phyloP scores from a whole-genome alignment of 169 alveolate genomes.

The Plasmodium blacklocki region DNA sequence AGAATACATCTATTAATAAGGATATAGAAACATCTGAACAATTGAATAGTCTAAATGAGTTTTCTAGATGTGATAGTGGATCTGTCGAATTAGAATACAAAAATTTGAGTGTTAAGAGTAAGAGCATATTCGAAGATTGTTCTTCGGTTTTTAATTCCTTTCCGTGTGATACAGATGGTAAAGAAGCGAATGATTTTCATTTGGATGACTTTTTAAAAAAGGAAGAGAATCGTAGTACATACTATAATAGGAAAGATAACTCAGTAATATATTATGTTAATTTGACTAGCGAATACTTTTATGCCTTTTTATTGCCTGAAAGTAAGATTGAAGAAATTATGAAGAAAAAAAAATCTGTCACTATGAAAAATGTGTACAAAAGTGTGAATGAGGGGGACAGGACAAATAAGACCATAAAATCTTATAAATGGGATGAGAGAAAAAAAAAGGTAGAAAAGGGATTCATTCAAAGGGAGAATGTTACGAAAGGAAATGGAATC shows the following conservation, averaged over 20 bases:
- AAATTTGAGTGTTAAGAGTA: not conserved
- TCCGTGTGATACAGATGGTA: slow-evolving; percentile 25
- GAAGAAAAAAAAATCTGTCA: slow-evolving; percentile 5
- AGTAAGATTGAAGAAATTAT: slow-evolving; percentile 24
- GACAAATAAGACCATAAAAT: not conserved
- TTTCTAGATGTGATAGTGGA: not conserved
- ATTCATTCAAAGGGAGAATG: not conserved
- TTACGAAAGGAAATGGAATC: not conserved
- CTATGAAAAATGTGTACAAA: not conserved
- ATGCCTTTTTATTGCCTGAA: slow-evolving; percentile 73
- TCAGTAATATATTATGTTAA: slow-evolving; percentile 73
- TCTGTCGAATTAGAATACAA: slow-evolving; percentile 12
- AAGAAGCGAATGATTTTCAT: slow-evolving; percentile 23
- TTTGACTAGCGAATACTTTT: slow-evolving; percentile 72
- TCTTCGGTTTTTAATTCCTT: slow-evolving; percentile 54
- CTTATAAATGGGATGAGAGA: not conserved
- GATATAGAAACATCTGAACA: slow-evolving; percentile 3
- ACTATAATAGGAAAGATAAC: slow-evolving; percentile 24
- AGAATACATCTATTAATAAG: not conserved
- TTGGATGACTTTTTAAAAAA: slow-evolving; percentile 52
- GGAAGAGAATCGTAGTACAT: slow-evolving; percentile 30
- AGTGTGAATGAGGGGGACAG: not conserved
- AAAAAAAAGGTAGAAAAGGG: not conserved
- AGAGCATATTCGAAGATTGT: slow-evolving; percentile 51
- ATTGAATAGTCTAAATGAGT: slow-evolving; percentile 6